Evolutionary conservation across 345 rosid genomes (phyloP).

Genomic region (Lagerstroemia speciosa): DNA sequence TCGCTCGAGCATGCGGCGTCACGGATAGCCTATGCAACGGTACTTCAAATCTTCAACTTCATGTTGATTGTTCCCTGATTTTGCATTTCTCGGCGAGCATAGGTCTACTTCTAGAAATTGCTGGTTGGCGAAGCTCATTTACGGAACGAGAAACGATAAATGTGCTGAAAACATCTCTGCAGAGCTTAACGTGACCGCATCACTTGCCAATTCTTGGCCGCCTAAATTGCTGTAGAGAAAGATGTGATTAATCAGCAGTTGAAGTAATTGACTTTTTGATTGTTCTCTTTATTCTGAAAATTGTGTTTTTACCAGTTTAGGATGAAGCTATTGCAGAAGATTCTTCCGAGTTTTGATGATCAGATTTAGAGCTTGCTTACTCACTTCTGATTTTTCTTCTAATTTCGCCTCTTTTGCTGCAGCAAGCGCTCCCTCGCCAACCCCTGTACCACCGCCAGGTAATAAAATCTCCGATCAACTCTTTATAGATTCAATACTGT

Average conservation of each 20-base stretch:
- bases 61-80: background rate
- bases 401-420: background rate
- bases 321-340: background rate
- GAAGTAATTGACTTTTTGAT: background rate
- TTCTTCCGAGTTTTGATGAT: background rate
- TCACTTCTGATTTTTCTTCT: background rate
- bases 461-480: background rate
- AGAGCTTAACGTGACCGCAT: background rate
- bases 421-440: background rate
- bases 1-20: slow-evolving; percentile 15
- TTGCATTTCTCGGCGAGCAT: background rate
- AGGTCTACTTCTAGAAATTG: background rate
- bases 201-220: background rate
- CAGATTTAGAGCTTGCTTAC: background rate
- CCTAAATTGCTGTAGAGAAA: background rate
- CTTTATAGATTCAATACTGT: background rate
- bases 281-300: background rate
- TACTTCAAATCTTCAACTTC: background rate
- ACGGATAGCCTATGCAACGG: slow-evolving; percentile 10
- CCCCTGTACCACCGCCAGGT: slow-evolving; percentile 12
- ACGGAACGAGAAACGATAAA: no score
- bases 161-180: background rate
- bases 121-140: background rate
- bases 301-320: background rate
- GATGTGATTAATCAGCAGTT: background rate